phyloP scores from a whole-genome alignment of 192 early-diverging fungal species.

The Podila epigama region DNA sequence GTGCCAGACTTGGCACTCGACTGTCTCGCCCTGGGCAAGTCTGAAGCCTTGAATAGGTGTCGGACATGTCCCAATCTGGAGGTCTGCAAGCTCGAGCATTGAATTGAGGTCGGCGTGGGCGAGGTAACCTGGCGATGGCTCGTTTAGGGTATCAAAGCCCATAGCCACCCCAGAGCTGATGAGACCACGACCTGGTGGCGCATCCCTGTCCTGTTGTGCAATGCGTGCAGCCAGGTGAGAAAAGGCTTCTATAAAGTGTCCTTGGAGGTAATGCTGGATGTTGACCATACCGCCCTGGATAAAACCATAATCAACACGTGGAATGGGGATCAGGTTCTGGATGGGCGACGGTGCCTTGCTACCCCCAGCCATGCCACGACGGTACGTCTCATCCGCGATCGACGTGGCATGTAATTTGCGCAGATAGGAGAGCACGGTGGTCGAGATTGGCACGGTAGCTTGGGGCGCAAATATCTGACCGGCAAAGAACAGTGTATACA shows the following conservation, averaged over 20 bases:
- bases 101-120: constrained; percentile 50
- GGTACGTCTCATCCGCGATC: constrained; percentile 32
- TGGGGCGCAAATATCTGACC: constrained; percentile 60
- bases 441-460: constrained; percentile 46
- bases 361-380: constrained; percentile 22
- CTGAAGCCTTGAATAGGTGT: constrained; percentile 58
- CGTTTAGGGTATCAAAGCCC: constrained; percentile 65
- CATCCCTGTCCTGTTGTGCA: constrained; percentile 30
- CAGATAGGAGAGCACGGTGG: constrained; percentile 23
- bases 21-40: constrained; percentile 53
- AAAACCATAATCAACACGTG: constrained; percentile 19
- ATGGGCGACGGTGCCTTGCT: constrained; percentile 26
- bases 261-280: constrained; percentile 61
- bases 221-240: constrained; percentile 44
- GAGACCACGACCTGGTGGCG: background rate
- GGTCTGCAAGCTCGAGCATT: constrained; percentile 49
- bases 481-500: constrained; percentile 66
- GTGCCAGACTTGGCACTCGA: constrained; percentile 53
- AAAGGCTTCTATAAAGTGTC: constrained; percentile 57
- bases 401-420: constrained; percentile 14
- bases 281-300: constrained; percentile 41
- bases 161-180: constrained; percentile 43
- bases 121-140: constrained; percentile 59
- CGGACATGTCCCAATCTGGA: constrained; percentile 58
- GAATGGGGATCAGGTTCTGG: constrained; percentile 33